Evolutionary conservation across 306 rosid genomes (phyloP).

Genomic region (Luffa aegyptiaca): DNA sequence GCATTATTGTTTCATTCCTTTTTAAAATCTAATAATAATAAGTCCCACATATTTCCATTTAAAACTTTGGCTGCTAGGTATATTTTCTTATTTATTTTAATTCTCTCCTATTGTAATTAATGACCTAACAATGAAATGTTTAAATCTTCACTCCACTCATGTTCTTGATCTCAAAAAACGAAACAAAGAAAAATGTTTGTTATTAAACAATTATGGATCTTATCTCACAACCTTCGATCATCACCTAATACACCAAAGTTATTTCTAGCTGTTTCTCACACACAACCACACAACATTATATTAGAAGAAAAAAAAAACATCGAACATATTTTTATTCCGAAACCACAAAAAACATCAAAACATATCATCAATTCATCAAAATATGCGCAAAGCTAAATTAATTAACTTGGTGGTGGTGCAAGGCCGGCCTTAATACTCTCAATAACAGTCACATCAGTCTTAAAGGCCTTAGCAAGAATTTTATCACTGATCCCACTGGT

Average conservation of each 20-base stretch:
- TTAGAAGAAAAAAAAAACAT: background rate
- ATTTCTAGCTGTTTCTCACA: background rate
- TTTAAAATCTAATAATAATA: too few species aligned
- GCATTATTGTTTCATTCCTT: too few species aligned
- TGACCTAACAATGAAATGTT: too few species aligned
- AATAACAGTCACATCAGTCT: conserved; percentile 30
- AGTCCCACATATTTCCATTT: too few species aligned
- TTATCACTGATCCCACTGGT: conserved; percentile 24
- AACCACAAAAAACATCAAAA: background rate
- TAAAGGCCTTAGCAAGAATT: conserved; percentile 41
- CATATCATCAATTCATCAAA: background rate
- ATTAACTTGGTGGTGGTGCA: conserved; percentile 14
- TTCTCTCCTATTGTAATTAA: too few species aligned
- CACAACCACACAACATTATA: background rate
- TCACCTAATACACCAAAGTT: background rate
- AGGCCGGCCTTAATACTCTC: conserved; percentile 30
- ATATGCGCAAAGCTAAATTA: background rate
- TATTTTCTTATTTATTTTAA: too few species aligned
- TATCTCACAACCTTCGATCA: too few species aligned
- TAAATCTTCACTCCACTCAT: too few species aligned
- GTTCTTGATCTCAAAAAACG: too few species aligned
- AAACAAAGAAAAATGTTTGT: too few species aligned
- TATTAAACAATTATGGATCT: too few species aligned
- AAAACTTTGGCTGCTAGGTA: too few species aligned
- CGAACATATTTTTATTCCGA: background rate